Base-by-base conservation (phyloP, 129 eudicot genomes). In the Flaveria linearis region DNA sequence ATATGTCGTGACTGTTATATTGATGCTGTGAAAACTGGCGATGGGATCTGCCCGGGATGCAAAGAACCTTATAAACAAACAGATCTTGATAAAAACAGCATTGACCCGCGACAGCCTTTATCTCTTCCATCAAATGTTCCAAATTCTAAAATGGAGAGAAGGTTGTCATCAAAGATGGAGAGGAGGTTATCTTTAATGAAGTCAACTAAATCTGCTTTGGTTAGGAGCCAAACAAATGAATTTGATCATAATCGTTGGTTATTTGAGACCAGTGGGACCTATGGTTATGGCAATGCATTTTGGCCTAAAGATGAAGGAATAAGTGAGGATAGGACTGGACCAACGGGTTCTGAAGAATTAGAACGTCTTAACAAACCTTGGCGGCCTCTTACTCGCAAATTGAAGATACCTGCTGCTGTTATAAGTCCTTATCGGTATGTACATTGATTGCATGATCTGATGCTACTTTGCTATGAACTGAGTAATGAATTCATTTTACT, bases 201-300 rank as follows among this genome's bases (percentile, higher is more conserved):
- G 72, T 82, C 88, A n/a, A 76, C 82, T 41, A 84, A 84, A 56
- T 86, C 93, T 14, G 90, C 80, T 30, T 60, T 86, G 47, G 70
- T 81, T 45, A 79, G 88, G 57, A 88, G 88, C 80, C 91, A 86
- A 56, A 86, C 85, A 1, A 89, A 80, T 9, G 96, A 90, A 6
- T 88, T 90, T 70, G 96, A 90, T 79, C 89, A 88, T 57, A 90
- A 82, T 30, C 84, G 90, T 2, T 90, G 96, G 93, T 63, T 90
- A 57, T 90, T 82, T 22, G 93, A 90, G 75, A 87, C 96, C 3
- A 80, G 28, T 10, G 96, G 93, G 51, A 90, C 96, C 16, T 90
- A 90, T 26, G 96, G 96, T 5, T 90, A 90, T 73, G 96, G 96
- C 6, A 90, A 90, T 72, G 96, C 96, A 2, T 79, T 88, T 50